Percentiles rank a stretch among this genome's conserved stretches.
Conservation (phyloP, 495 filamentous ascomycete genomes). For the Physcia stellaris region DNA sequence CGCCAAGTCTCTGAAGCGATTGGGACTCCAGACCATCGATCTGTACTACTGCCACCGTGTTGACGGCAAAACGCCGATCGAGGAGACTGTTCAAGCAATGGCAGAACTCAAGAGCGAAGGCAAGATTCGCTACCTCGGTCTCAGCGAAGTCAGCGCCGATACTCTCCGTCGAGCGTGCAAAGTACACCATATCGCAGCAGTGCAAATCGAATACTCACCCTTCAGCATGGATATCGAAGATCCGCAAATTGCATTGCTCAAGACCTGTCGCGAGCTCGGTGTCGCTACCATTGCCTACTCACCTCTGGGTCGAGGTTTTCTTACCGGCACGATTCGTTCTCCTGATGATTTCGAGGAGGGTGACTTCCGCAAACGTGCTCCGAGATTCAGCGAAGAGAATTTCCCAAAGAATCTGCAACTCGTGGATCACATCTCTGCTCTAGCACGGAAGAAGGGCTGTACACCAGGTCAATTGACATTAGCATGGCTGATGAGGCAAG, state of each 20-base stretch:
- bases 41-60: constrained; percentile 25
- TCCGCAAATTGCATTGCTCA: constrained; percentile 30
- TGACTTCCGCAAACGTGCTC: constrained; percentile 22
- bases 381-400: constrained; percentile 37
- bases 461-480: constrained; percentile 32
- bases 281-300: constrained; percentile 29
- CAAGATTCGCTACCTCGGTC: constrained; percentile 39
- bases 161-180: constrained; percentile 47
- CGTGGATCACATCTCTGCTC: constrained; percentile 22
- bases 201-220: constrained; percentile 41
- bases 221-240: constrained; percentile 40
- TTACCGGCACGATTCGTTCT: constrained; percentile 23
- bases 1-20: constrained; percentile 25
- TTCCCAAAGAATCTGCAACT: constrained; percentile 33
- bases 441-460: constrained; percentile 34
- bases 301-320: constrained; percentile 33
- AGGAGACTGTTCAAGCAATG: constrained; percentile 33
- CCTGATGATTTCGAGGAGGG: constrained; percentile 20
- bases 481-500: constrained; percentile 39
- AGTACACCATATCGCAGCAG: constrained; percentile 38
- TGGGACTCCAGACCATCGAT: constrained; percentile 35
- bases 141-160: constrained; percentile 39
- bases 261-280: constrained; percentile 34
- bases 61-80: constrained; percentile 31
- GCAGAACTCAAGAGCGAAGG: constrained; percentile 35